Evolutionary conservation across 768 basidiomycete genomes (phyloP), one percentile per base, ranked within the genome.

Genomic region (Mrakia gelida): DNA sequence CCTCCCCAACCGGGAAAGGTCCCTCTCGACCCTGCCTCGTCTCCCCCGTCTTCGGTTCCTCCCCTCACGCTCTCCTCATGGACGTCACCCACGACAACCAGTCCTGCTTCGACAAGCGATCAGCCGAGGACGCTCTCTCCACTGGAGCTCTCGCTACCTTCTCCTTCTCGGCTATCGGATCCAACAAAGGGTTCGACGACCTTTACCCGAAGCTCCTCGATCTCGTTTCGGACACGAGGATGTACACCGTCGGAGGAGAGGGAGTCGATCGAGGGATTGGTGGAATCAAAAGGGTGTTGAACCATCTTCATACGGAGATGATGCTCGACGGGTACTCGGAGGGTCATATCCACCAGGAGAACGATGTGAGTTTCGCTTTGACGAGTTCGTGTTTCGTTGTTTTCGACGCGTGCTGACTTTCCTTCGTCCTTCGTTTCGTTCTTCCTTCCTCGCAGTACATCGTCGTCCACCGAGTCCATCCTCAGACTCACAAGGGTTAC

Each of bases 71-170:
- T 0, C 88, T 98, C 49, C 87, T 98, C 82, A 98, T 94, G 85
- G 97, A 99, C 84, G 87, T 93, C 77, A 98, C 97, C 0, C 97
- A 99, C 85, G 97, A 99, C 85, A 99, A 99, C 83, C 94, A 98
- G 84, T 91, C 95, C 1, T 92, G 92, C 1, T 84, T 91, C 21
- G 89, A 93, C 85, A 98, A 96, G 84, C 90, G 94, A 54, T 92
- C 92, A 0, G 93, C 95, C 10, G 94, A 98, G 84, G 95, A 98
- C 84, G 92, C 94, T 0, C 89, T 99, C n/a, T 91, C 94, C 11
- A 94, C 93, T 0, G 97, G 93, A 3, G 93, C 94, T 30, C 87
- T 98, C n/a, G 92, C 92, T 26, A 89, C 95, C 0, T 98, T 98
- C 85, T 92, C 92, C 52, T 90, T 89, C 81, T 92, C 90, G 32